Conservation (phyloP, 345 rosid genomes). For the Streptanthus diversifolius region DNA sequence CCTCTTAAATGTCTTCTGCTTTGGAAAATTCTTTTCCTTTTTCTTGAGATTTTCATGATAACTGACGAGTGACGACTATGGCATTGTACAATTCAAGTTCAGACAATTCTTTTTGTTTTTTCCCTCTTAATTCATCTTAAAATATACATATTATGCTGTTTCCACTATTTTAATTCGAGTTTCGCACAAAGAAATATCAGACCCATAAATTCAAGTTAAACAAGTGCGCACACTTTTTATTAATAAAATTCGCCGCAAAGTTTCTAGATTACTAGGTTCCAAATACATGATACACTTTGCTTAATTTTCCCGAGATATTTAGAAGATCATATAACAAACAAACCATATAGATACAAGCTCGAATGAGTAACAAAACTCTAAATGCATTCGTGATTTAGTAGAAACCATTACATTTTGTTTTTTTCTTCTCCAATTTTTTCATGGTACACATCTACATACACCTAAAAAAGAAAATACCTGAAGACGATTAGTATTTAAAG, state of each 20-base stretch:
- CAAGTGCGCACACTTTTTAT: background rate
- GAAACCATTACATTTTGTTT: slow-evolving; percentile 12
- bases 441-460: slow-evolving; percentile 33
- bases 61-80: background rate
- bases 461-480: background rate
- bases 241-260: background rate
- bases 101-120: background rate
- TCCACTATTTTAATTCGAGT: background rate
- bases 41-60: background rate
- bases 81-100: background rate
- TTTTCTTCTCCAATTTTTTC: slow-evolving; percentile 11
- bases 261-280: background rate
- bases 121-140: background rate
- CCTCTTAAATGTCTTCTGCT: background rate
- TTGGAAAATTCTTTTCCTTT: background rate
- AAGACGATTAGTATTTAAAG: slow-evolving; percentile 34
- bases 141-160: background rate
- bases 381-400: background rate
- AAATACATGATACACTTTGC: background rate
- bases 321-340: background rate
- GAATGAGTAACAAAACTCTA: slow-evolving; percentile 1
- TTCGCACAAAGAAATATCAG: background rate
- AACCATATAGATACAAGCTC: background rate
- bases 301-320: background rate
- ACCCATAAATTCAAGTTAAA: background rate